Conservation (phyloP, 441 rosid species). For the Macaranga tanarius region DNA sequence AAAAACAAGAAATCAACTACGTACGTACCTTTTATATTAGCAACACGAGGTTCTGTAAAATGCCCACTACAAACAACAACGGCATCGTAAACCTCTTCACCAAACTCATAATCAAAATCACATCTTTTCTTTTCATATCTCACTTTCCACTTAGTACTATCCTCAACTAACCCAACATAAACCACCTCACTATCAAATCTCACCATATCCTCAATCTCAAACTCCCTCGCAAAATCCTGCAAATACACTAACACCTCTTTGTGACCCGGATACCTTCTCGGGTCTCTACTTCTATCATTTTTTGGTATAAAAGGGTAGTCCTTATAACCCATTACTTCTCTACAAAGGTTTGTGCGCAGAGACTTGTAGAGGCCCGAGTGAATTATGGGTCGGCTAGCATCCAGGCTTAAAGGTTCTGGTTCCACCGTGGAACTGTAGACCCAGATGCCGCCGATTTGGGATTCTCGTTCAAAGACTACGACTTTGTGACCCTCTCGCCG, state of each 20-base stretch:
- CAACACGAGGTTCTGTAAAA: conserved; percentile 58
- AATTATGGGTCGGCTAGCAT: conserved; percentile 41
- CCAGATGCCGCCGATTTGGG: conserved; percentile 70
- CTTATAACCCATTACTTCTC: conserved; percentile 64
- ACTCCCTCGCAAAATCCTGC: conserved; percentile 56
- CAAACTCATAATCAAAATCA: neutral
- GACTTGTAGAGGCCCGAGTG: conserved; percentile 60
- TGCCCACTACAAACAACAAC: conserved; percentile 82
- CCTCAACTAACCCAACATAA: conserved; percentile 35
- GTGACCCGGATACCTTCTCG: conserved; percentile 70
- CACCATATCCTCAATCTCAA: conserved; percentile 53
- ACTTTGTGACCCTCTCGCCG: conserved; percentile 53
- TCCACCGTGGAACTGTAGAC: conserved; percentile 48
- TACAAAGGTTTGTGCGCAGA: conserved; percentile 64
- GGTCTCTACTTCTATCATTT: conserved; percentile 42
- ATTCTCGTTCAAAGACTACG: conserved; percentile 45
- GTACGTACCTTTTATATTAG: conserved; percentile 60
- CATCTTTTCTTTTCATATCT: conserved; percentile 29
- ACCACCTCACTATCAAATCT: conserved; percentile 61
- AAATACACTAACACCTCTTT: conserved; percentile 61
- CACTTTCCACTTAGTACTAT: conserved; percentile 46
- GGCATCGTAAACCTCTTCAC: conserved; percentile 70
- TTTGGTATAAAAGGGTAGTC: conserved; percentile 57
- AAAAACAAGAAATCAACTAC: too few relatives aligned
- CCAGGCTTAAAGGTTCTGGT: conserved; percentile 53